Evolutionary conservation across 768 basidiomycete species (phyloP), one percentile per base, ranked within the genome.

Genomic region (Leucogyrophana mollusca): DNA sequence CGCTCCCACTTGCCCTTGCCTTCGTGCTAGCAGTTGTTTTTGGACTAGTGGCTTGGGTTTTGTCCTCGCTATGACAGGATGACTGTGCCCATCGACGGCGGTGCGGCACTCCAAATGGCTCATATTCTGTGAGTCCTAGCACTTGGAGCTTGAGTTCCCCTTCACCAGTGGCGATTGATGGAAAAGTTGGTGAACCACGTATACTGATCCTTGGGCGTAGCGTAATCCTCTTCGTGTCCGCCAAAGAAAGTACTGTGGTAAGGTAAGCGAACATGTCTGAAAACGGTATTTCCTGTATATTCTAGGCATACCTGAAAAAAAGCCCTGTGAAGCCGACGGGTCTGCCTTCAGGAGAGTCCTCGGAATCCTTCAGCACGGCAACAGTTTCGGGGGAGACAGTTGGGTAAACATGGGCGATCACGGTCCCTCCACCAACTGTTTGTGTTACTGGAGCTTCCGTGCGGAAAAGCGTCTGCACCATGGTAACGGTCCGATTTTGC

Each of bases 241-340:
- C 88, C 89, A 55, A 90, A 90, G 66, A 88, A 88, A 6, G 86
- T 85, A 52, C 84, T 85, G 52, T 2, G 10, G 16, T 43, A n/a
- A 14, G 46, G 54, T 36, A 55, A 42, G 24, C 23, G 35, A 32
- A 34, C 17, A 32, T 3, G 13, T 10, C n/a, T n/a, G n/a, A n/a
- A n/a, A n/a, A n/a, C n/a, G n/a, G n/a, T n/a, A n/a, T n/a, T n/a
- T n/a, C n/a, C n/a, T n/a, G n/a, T n/a, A n/a, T n/a, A n/a, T n/a
- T n/a, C n/a, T n/a, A n/a, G n/a, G 40, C 60, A n/a, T 59, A 84
- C 87, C 87, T 89, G 68, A 92, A 92, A 66, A 93, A 92, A 17
- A 91, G 65, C 0, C 80, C 78, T 3, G 62, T 47, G 35, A 81
- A 77, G 14, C 70, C 73, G 2, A 76, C 66, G 16, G 67, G 60